These are phyloP conservation scores for Leishmania major DNA, from an alignment of 208 protist genomes.

Conservation along the genomic window DNA sequence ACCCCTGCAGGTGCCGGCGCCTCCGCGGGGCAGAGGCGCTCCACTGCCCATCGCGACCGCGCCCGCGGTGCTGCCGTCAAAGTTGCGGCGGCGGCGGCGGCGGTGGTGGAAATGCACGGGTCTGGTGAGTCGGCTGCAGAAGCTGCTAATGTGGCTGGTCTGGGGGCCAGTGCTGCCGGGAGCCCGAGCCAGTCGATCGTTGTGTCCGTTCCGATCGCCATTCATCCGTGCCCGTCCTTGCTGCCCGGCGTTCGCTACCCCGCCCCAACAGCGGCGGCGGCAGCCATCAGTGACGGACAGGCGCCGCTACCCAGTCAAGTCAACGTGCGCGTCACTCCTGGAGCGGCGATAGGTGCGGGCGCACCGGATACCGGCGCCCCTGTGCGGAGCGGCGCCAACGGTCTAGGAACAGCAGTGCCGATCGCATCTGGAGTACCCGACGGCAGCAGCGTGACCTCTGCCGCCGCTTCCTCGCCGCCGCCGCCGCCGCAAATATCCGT, in stretches of 20 bases:
- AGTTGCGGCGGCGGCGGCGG: not conserved
- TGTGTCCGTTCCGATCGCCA: slow-evolving; percentile 26
- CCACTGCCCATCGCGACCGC: not conserved
- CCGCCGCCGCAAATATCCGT: slow-evolving; percentile 21
- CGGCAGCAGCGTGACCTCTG: no score
- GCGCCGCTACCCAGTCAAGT: slow-evolving; percentile 18
- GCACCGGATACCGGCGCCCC: not conserved
- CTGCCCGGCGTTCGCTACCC: slow-evolving; percentile 33
- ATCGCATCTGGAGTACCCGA: not conserved
- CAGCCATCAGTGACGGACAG: slow-evolving; percentile 28
- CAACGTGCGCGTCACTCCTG: slow-evolving; percentile 9
- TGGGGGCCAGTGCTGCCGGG: not conserved
- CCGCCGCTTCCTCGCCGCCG: not conserved
- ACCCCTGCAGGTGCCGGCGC: not conserved
- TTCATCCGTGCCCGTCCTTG: slow-evolving; percentile 5
- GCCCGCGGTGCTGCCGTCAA: not conserved
- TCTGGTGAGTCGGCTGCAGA: slow-evolving; percentile 3
- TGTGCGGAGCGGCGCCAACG: not conserved
- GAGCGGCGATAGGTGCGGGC: not conserved
- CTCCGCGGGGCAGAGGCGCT: not conserved
- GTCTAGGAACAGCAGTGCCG: not conserved
- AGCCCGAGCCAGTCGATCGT: not conserved
- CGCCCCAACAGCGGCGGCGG: slow-evolving; percentile 19
- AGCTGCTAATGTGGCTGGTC: not conserved
- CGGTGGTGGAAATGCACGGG: not conserved